phyloP scores from a whole-genome alignment of 345 rosid genomes.

The Corymbia maculata region DNA sequence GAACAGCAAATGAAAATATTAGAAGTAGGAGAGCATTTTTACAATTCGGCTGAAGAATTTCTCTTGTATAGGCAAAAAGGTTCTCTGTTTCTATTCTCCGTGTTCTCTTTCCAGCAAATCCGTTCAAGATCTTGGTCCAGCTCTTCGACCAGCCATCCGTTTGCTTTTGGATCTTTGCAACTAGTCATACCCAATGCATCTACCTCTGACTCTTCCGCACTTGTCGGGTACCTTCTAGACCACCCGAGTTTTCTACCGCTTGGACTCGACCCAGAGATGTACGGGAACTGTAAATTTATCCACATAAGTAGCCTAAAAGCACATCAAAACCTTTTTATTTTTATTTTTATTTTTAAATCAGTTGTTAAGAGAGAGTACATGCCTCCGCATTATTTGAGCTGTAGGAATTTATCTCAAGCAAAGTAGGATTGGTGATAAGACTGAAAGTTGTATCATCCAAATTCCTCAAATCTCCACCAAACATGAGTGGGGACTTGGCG shows the following conservation, averaged over 20 bases:
- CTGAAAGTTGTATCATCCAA: conserved; percentile 51
- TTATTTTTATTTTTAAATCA: too few relatives aligned
- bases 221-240: not conserved
- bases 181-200: conserved; percentile 45
- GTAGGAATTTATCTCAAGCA: conserved; percentile 58
- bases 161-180: conserved; percentile 58
- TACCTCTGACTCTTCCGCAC: conserved; percentile 3
- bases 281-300: conserved; percentile 15
- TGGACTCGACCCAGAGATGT: not conserved
- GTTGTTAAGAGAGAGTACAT: not conserved
- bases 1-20: not conserved
- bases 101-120: conserved; percentile 18
- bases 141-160: conserved; percentile 9
- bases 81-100: conserved; percentile 27
- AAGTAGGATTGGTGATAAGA: conserved; percentile 62
- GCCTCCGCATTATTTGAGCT: conserved; percentile 80
- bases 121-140: not conserved
- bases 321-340: not conserved
- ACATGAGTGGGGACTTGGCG: conserved; percentile 89
- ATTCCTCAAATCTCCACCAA: conserved; percentile 81
- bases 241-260: not conserved
- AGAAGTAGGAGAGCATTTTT: not conserved
- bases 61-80: not conserved
- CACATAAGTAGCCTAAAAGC: not conserved
- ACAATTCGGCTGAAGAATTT: conserved; percentile 26